Evolutionary conservation across 148 eudicot species (phyloP), one percentile per base, ranked within the genome.

Genomic region (Cornus florida): DNA sequence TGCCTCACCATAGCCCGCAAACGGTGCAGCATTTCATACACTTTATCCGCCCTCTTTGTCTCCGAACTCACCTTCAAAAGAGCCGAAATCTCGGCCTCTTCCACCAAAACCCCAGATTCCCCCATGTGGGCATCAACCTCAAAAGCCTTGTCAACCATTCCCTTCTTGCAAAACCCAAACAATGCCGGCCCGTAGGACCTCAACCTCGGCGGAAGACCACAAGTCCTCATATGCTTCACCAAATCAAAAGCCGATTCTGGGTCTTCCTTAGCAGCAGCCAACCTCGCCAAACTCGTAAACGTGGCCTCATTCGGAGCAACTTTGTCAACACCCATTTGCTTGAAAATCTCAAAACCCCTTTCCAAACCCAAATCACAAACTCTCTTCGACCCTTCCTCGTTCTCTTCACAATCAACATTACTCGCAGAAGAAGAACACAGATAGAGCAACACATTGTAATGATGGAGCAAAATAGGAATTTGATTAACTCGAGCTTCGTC

Each of bases 171-270:
- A 85, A 92, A 95, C 38, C 95, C 99, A 65, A 85, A 88, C 78
- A 95, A 91, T 4, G 97, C 97, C 3, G 99, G 99, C 76, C 88
- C 97, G 67, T 95, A 93, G 0, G 97, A 95, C 85, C 99, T 89
- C 85, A 95, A 83, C 75, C 82, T 91, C 0, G 97, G 97, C 20
- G 67, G 65, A 76, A 92, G 81, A 20, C 92, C 93, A 77, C 82
- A 80, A 43, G 53, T 41, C 82, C 82, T 89, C 97, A 93, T 95
- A 82, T 83, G 48, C 82, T 88, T 91, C 66, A 95, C 89, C 77
- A 93, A 84, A 57, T 88, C 90, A 86, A 95, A 93, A 41, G 97
- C 99, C 97, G 89, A 80, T 75, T 87, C 86, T 2, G 99, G 98
- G 81, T 93, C 97, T 67, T 92, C 75, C 69, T 91, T 93, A 4